These are phyloP conservation scores for Rhizoclosmatium sp. DNA, from an alignment of 192 early-diverging fungal genomes.

Conservation along the genomic window DNA sequence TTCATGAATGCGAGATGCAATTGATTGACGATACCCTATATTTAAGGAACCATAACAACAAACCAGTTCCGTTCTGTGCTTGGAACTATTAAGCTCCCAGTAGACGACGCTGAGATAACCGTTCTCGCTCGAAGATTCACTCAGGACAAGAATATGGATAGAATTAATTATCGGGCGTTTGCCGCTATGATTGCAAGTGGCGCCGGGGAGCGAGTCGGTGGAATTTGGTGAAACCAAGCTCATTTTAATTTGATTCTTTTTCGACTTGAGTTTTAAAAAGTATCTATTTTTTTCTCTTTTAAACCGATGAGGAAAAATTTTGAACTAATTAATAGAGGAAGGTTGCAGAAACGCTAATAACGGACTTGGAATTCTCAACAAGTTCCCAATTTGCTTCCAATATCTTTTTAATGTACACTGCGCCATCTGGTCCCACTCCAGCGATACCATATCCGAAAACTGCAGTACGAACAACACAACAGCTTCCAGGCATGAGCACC, in stretches of 20 bases:
- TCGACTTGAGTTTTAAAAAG: not conserved
- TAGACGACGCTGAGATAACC: conserved; percentile 54
- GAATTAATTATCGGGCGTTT: conserved; percentile 57
- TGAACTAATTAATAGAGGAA: not conserved
- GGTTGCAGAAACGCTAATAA: not conserved
- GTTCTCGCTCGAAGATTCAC: conserved; percentile 53
- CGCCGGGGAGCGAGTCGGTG: not conserved
- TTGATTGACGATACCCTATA: not conserved
- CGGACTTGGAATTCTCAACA: not conserved
- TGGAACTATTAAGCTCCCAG: conserved; percentile 45
- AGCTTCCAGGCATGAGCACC: not conserved
- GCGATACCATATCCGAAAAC: not conserved
- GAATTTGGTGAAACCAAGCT: not conserved
- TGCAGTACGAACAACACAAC: not conserved
- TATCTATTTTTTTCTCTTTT: not conserved
- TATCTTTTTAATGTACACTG: no score
- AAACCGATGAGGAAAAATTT: not conserved
- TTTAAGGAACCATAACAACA: conserved; percentile 58
- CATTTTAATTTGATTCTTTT: not conserved
- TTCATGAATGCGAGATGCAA: not conserved
- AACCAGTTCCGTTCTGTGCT: conserved; percentile 61
- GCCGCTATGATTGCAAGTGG: conserved; percentile 14
- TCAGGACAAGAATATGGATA: conserved; percentile 42
- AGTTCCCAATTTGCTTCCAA: not conserved
- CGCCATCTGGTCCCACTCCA: no score